phyloP scores from a whole-genome alignment of 2,329 filamentous ascomycete genomes.

The Colletotrichum scovillei region DNA sequence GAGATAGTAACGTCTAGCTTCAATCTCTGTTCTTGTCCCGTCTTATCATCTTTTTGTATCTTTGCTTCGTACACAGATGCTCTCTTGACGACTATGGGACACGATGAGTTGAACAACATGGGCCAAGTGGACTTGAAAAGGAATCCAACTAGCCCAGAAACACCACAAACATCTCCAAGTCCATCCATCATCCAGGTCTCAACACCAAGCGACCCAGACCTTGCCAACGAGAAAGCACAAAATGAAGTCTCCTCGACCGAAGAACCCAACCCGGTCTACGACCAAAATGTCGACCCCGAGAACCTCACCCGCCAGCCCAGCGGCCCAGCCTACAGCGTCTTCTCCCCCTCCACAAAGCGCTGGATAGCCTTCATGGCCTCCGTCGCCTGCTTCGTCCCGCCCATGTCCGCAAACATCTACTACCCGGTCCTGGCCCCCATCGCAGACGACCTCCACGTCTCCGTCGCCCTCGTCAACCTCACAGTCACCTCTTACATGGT shows the following conservation, averaged over 20 bases:
- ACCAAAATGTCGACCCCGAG: constrained; percentile 38
- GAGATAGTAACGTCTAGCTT: neutral
- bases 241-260: neutral
- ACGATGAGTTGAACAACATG: neutral
- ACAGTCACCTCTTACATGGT: constrained; percentile 72
- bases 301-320: constrained; percentile 46
- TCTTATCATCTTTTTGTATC: neutral
- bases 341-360: constrained; percentile 53
- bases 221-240: neutral
- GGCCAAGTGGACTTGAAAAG: neutral
- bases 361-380: constrained; percentile 66
- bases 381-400: constrained; percentile 65
- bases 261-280: neutral
- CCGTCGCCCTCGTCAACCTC: constrained; percentile 56
- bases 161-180: neutral
- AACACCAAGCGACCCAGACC: neutral
- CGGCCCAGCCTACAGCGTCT: constrained; percentile 50
- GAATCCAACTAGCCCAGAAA: neutral
- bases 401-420: constrained; percentile 70
- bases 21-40: neutral
- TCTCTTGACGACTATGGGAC: neutral
- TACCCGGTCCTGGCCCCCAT: constrained; percentile 56
- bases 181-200: neutral
- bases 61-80: neutral
- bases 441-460: constrained; percentile 52